Conservation (phyloP, 2,329 filamentous ascomycete species). For the Clonostachys rosea region DNA sequence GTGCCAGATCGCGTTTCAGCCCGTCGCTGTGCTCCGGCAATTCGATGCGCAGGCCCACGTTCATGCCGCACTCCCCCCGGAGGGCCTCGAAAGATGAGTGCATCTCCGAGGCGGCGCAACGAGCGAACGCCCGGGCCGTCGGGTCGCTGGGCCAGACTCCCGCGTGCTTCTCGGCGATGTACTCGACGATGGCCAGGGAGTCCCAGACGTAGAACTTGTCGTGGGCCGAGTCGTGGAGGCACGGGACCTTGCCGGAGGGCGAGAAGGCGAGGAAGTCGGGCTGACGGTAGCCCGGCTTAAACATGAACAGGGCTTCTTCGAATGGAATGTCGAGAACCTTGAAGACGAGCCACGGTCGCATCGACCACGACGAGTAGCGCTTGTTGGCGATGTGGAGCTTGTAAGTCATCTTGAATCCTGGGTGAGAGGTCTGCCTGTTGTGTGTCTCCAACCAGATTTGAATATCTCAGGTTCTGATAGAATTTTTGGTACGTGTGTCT, state of each 20-base stretch:
- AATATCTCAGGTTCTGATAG: too few species aligned
- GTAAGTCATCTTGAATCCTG: constrained; percentile 21
- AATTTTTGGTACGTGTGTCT: too few species aligned
- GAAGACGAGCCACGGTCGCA: constrained; percentile 39
- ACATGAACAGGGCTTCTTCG: constrained; percentile 27
- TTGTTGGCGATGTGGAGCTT: constrained; percentile 36
- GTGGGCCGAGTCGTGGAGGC: constrained; percentile 25
- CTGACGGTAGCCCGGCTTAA: constrained; percentile 20
- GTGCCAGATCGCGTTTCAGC: constrained; percentile 24
- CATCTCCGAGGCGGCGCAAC: constrained; percentile 39
- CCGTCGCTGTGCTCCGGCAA: constrained; percentile 16
- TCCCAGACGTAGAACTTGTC: constrained; percentile 31
- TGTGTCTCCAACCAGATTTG: too few species aligned
- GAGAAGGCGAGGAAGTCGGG: constrained; percentile 29
- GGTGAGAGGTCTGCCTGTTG: too few species aligned
- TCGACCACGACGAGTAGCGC: constrained; percentile 40
- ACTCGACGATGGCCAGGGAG: constrained; percentile 42
- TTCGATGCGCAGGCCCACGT: constrained; percentile 30
- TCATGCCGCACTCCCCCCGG: constrained; percentile 35
- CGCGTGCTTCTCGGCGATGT: constrained; percentile 35
- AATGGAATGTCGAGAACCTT: constrained; percentile 36
- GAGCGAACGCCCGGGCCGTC: constrained; percentile 33
- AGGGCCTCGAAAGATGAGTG: constrained; percentile 35
- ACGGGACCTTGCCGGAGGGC: constrained; percentile 34
- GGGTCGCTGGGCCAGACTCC: constrained; percentile 33